phyloP scores from a whole-genome alignment of 495 filamentous ascomycete genomes.

The Aspergillus funiculosus region DNA sequence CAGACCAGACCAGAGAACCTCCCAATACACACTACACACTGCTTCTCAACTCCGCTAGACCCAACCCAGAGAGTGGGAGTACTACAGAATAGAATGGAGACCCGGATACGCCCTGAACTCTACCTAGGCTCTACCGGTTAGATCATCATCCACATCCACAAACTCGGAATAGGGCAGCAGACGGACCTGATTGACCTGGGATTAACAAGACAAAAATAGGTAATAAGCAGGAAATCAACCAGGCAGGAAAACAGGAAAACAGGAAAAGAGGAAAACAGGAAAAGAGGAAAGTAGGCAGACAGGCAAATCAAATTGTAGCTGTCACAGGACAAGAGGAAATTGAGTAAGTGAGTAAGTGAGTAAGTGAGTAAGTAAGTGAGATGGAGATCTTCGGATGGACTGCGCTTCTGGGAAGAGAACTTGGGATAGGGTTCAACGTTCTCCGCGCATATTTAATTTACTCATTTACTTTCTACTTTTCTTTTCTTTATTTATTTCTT shows the following conservation, averaged over 20 bases:
- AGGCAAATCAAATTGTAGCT: neutral
- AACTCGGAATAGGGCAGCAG: too few relatives aligned
- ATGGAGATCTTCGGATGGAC: constrained; percentile 19
- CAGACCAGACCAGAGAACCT: too few relatives aligned
- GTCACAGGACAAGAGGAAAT: constrained; percentile 2
- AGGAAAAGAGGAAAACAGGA: neutral
- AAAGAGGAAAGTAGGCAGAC: constrained; percentile 4
- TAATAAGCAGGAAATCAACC: too few relatives aligned
- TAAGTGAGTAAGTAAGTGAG: constrained; percentile 10
- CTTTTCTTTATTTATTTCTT: neutral
- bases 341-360: neutral
- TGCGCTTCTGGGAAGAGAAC: constrained; percentile 5
- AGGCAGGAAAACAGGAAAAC: constrained; percentile 7
- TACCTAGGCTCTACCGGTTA: too few relatives aligned
- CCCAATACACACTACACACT: too few relatives aligned
- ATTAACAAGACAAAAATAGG: constrained; percentile 19
- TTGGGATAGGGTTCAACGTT: neutral
- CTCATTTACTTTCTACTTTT: too few relatives aligned
- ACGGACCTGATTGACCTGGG: too few relatives aligned
- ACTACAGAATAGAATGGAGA: too few relatives aligned
- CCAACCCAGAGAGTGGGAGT: neutral
- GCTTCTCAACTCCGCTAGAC: too few relatives aligned
- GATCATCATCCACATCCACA: too few relatives aligned
- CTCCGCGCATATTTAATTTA: too few relatives aligned
- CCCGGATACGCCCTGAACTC: too few relatives aligned